A percentile compares a stretch with the other conserved stretches of the same genome.
These are phyloP conservation scores for Knufia petricola DNA, from an alignment of 2,329 filamentous ascomycete species.

Conservation along the genomic window DNA sequence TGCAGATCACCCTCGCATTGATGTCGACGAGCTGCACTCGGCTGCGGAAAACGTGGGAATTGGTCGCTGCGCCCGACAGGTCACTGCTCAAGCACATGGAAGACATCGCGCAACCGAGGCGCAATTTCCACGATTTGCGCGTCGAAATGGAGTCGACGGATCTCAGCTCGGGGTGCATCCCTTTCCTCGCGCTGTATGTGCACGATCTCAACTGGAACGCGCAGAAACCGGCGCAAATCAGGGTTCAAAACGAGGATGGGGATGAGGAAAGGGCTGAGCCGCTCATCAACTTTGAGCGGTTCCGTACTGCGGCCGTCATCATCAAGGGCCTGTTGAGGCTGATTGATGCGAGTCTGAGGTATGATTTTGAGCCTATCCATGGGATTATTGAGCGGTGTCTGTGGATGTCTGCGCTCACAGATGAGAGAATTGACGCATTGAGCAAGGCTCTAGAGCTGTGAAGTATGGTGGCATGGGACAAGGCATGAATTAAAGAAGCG, in stretches of 20 bases:
- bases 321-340: constrained; percentile 55
- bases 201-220: constrained; percentile 59
- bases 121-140: constrained; percentile 54
- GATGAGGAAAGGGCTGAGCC: constrained; percentile 38
- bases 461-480: neutral
- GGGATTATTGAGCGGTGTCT: constrained; percentile 53
- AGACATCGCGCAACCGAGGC: constrained; percentile 50
- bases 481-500: neutral
- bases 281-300: constrained; percentile 58
- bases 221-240: constrained; percentile 53
- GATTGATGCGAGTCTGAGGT: constrained; percentile 55
- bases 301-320: constrained; percentile 55
- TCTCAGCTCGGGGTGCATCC: constrained; percentile 53
- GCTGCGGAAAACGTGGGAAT: constrained; percentile 49
- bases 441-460: constrained; percentile 34
- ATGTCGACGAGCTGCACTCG: constrained; percentile 50
- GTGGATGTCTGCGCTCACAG: constrained; percentile 53
- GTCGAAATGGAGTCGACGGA: constrained; percentile 54
- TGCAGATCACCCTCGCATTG: constrained; percentile 54
- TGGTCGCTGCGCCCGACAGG: constrained; percentile 46
- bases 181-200: constrained; percentile 57
- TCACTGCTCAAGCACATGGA: constrained; percentile 50
- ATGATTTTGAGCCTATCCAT: constrained; percentile 48
- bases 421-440: constrained; percentile 45
- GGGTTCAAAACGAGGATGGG: constrained; percentile 21